Conservation (phyloP, 2,329 filamentous ascomycete genomes). For the Fusarium caatingaense region DNA sequence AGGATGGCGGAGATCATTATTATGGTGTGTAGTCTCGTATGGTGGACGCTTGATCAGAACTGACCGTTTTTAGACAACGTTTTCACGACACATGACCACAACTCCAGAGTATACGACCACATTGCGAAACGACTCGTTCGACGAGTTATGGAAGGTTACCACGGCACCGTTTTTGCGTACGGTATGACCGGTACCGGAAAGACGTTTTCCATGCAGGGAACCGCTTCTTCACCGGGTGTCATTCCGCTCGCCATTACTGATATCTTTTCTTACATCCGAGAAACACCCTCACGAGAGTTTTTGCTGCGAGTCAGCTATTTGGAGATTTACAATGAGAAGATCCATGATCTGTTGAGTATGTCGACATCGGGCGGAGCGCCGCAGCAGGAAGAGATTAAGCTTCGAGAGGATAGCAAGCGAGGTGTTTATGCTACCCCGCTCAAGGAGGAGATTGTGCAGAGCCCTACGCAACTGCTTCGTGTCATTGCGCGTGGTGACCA, state of each 20-base stretch:
- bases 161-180: constrained; percentile 97
- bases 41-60: constrained; percentile 7
- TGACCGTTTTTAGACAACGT: constrained; percentile 80
- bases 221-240: constrained; percentile 92
- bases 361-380: constrained; percentile 67
- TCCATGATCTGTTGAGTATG: constrained; percentile 90
- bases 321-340: constrained; percentile 98
- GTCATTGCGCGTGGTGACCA: constrained; percentile 96
- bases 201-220: constrained; percentile 99
- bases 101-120: constrained; percentile 93
- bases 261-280: constrained; percentile 98
- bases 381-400: constrained; percentile 91
- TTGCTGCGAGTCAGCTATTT: constrained; percentile 95
- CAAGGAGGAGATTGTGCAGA: constrained; percentile 99
- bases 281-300: constrained; percentile 95
- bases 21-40: constrained; percentile 73
- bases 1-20: constrained; percentile 90
- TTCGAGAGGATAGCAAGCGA: constrained; percentile 94
- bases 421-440: constrained; percentile 96
- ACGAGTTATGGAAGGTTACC: constrained; percentile 98
- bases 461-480: constrained; percentile 90
- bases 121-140: constrained; percentile 93
- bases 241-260: constrained; percentile 98
- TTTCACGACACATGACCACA: constrained; percentile 93
- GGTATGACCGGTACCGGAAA: constrained; percentile 99